Conservation (phyloP, 2,329 filamentous ascomycete species). For the Chaetomiaceae sp. region DNA sequence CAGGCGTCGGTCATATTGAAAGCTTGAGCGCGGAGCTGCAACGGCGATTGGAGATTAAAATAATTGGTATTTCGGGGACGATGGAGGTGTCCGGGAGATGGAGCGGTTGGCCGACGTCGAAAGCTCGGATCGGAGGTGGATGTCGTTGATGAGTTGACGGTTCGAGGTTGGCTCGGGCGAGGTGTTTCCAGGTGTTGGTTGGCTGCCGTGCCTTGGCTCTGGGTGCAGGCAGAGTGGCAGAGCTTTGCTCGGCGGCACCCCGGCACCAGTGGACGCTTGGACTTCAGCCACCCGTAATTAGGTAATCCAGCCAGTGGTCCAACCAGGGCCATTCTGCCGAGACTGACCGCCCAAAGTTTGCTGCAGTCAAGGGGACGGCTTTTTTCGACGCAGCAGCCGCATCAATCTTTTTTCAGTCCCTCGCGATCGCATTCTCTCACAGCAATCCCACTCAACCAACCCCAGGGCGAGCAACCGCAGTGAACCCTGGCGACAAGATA, state of each 20-base stretch:
- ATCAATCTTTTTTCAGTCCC: slow-evolving; percentile 13
- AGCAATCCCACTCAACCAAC: slow-evolving; percentile 13
- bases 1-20: slow-evolving; percentile 28
- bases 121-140: slow-evolving; percentile 9
- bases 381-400: not conserved
- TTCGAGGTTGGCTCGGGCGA: slow-evolving; percentile 25
- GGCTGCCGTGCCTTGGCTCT: slow-evolving; percentile 15
- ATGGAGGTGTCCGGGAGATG: slow-evolving; percentile 19
- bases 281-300: slow-evolving; percentile 19
- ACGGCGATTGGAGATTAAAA: not conserved
- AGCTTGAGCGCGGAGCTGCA: slow-evolving; percentile 17
- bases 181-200: slow-evolving; percentile 33
- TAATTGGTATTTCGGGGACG: slow-evolving; percentile 8
- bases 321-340: slow-evolving; percentile 12
- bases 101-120: slow-evolving; percentile 7
- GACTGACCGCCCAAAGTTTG: slow-evolving; percentile 21
- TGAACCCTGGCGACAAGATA: slow-evolving; percentile 27
- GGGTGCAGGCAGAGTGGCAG: slow-evolving; percentile 14
- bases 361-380: not conserved
- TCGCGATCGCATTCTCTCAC: slow-evolving; percentile 16
- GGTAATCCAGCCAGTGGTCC: slow-evolving; percentile 20
- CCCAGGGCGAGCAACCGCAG: slow-evolving; percentile 29
- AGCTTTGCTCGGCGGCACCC: slow-evolving; percentile 21
- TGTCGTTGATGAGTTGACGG: slow-evolving; percentile 20
- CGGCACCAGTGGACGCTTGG: too few relatives aligned